Evolutionary conservation across 495 filamentous ascomycete species (phyloP), one percentile per base, ranked within the genome.

Genomic region (Melanomma pulvis-pyrius): DNA sequence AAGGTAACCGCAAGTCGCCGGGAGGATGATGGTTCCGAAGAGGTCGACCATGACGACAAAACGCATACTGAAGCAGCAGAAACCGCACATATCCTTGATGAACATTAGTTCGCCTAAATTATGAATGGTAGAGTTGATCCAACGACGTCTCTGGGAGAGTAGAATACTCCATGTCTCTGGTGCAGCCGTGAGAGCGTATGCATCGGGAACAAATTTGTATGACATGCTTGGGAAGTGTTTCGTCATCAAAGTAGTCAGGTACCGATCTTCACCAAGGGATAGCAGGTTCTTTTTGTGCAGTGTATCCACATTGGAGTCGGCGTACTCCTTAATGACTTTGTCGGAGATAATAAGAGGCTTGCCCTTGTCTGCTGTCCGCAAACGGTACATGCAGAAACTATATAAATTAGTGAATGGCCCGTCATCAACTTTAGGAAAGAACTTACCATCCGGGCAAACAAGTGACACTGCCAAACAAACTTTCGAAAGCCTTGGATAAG

Each of bases 71-170:
- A 98, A 98, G 78, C 91, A 97, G 78, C 94, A 98, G 87, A 98
- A 98, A 59, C 94, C 94, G 73, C 94, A 98, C 75, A 98, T 87
- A 69, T 98, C 90, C 71, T 90, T 86, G 41, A 98, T 82, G 66
- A 87, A 86, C 65, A 96, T 88, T 72, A 98, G 79, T 78, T 98
- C 94, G 17, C 86, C 88, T 71, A 98, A 75, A 73, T 98, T 98
- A 82, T 98, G 94, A 55, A 98, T 86, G 24, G 94, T 98, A 1
- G 93, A 97, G 77, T 98, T 98, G 78, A 98, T 98, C 94, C 94
- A 98, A 59, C 94, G 87, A 78, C 94, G 92, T 77, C 94, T 84
- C 77, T 98, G 94, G 21, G 94, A 98, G 24, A 98, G 81, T 65
- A 98, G 80, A 44, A 98, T 90, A 71, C 86, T 87, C 92, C 92